Percentiles rank a stretch among this genome's conserved stretches.
phyloP scores from a whole-genome alignment of 2,329 filamentous ascomycete genomes.

The Stachybotrys chlorohalonatus region DNA sequence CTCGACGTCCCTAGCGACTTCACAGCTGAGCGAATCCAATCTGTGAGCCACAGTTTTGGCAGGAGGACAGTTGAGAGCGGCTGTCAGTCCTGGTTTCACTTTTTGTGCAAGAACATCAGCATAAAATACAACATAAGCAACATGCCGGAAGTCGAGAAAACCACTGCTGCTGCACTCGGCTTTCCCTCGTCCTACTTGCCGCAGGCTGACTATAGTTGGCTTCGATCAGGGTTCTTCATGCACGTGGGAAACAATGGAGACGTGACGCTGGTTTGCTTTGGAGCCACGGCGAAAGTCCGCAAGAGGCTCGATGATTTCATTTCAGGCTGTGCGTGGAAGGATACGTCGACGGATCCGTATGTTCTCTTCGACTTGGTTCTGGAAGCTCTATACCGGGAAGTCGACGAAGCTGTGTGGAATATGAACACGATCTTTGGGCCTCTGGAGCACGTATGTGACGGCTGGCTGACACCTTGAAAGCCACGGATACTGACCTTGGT shows the following conservation, averaged over 20 bases:
- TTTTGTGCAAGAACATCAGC: constrained; percentile 22
- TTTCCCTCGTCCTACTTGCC: constrained; percentile 13
- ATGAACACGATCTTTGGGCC: constrained; percentile 19
- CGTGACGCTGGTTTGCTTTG: constrained; percentile 15
- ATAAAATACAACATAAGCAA: constrained; percentile 8
- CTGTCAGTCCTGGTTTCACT: constrained; percentile 23
- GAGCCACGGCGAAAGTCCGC: constrained; percentile 10
- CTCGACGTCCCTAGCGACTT: constrained; percentile 22
- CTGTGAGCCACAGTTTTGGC: constrained; percentile 24
- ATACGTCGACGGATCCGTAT: constrained; percentile 13
- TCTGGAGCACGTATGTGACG: constrained; percentile 14
- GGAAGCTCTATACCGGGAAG: constrained; percentile 16
- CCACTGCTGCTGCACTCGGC: constrained; percentile 9
- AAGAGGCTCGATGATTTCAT: constrained; percentile 14
- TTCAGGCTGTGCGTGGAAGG: constrained; percentile 12
- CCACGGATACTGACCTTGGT: constrained; percentile 1
- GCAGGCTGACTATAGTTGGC: constrained; percentile 18
- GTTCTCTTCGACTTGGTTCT: constrained; percentile 18
- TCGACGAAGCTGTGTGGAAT: constrained; percentile 18
- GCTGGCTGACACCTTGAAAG: fast-evolving
- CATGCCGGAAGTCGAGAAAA: constrained; percentile 16
- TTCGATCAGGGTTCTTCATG: constrained; percentile 17
- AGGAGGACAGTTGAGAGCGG: constrained; percentile 13
- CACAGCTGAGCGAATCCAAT: constrained; percentile 16
- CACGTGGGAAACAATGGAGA: constrained; percentile 8